Evolutionary conservation across 2,329 filamentous ascomycete species (phyloP), one percentile per base, ranked within the genome.

Genomic region (Zalaria sp.): DNA sequence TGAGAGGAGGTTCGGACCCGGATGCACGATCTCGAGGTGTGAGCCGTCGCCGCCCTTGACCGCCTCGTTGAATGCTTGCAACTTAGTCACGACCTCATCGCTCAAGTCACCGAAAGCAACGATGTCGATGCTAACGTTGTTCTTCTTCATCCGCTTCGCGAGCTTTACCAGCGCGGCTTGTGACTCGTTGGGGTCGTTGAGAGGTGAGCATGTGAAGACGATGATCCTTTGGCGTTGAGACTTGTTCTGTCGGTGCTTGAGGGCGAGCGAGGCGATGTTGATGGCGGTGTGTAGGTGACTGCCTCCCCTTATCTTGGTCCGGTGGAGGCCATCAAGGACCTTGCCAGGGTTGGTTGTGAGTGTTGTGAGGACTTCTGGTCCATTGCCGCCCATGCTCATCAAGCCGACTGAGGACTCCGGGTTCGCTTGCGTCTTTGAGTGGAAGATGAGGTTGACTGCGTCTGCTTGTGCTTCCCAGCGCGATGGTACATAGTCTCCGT

Each of bases 101-200:
- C 91, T 85, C 41, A 94, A 74, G 54, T 98, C 89, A 51, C 91
- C 91, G 55, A 98, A 98, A 37, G 89, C 78, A 47, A 98, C 76
- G 57, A 98, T 89, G 63, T 98, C 91, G 57, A 98, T 84, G 47
- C 81, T 84, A 46, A 94, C 84, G 57, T 84, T 89, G 63, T 81
- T 83, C 75, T 98, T 98, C 78, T 96, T 96, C 87, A 96, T 93
- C 69, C 91, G 93, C 71, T 91, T 93, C 36, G 91, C 88, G 27
- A 98, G 74, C 58, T 85, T 84, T 47, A 88, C 75, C 39, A 98
- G 77, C 41, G 82, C 78, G 67, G 91, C 91, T 63, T 95, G 83
- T 49, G 85, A 81, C 58, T 98, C 91, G 47, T 79, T 75, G 57
- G 85, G 80, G 57, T 96, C 91, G 47, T 79, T 74, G 57, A 96